Evolutionary conservation across 2,329 filamentous ascomycete genomes (phyloP), one percentile per base, ranked within the genome.

Genomic region (Chaetoscypha palmicola): DNA sequence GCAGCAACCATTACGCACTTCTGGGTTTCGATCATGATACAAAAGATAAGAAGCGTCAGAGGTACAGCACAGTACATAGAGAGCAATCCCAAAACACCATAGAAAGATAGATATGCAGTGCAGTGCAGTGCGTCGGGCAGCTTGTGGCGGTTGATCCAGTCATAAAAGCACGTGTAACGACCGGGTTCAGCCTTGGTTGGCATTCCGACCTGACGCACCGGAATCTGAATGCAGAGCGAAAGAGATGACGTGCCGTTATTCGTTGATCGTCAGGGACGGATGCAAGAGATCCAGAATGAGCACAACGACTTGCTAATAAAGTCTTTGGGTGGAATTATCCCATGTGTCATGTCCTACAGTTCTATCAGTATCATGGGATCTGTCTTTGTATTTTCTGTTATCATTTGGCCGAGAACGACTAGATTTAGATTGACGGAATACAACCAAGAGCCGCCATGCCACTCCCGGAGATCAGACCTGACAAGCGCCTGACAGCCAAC

Each of bases 121-220:
- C 10, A 17, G 24, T 14, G 17, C n/a, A 17, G n/a, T 28, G 16
- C 11, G 32, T 40, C 26, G 38, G 38, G 17, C 26, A 40, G 26
- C 17, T 5, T 14, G 16, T 14, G 14, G 20, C 20, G n/a, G 16
- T 19, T 8, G 12, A 12, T 19, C n/a, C 19, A 31, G 16, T 17
- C 20, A n/a, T n/a, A n/a, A 8, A 32, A 22, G 26, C 26, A 32
- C 8, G 38, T 40, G 38, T 40, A 31, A 40, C 38, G 12, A 8
- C 24, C 14, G n/a, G 11, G 14, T 28, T 40, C 38, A 32, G 38
- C 26, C 38, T 31, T 22, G 32, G 19, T 20, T 19, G 16, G 26
- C 19, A 23, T 11, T 31, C 26, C 38, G 26, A 17, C 7, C 24
- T 7, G 24, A 12, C 24, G 24, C 7, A 28, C 7, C 7, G 24